Base-by-base conservation (phyloP, 1,284 basidiomycete genomes). In the Rhodotorula sp. region DNA sequence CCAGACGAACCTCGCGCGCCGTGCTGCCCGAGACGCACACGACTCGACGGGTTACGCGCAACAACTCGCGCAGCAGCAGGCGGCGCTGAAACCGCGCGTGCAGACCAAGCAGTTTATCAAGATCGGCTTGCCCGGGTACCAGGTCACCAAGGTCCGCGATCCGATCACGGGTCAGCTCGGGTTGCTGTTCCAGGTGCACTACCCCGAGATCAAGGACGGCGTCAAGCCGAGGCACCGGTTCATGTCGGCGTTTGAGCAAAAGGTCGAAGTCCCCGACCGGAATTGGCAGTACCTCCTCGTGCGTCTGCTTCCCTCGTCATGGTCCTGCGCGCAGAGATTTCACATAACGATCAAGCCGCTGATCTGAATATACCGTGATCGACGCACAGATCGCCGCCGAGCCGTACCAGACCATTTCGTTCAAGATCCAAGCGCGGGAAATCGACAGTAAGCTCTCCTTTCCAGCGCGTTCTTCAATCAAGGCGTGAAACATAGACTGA, bases 181-280 rank as follows among this genome's bases (percentile, higher is more conserved):
- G 7, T 89, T 99, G 86, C 89, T 98, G 85, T 97, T 99, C 68
- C 95, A 98, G 78, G 89, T 99, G 2, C 92, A 95, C 80, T 85
- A 98, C 59, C 97, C 95, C 4, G 92, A 98, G 83, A 92, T 97
- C 78, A 81, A 82, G 81, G 83, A 87, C 5, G 93, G 86, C 28
- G 90, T 97, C 60, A 83, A 88, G 59, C 97, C 97, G 48, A 84
- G 93, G 71, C 85, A 94, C 76, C 86, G 97, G 64, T 97, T 98
- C 83, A 99, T 99, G 97, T 93, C 91, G 78, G 91, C 92, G 70
- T 99, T 95, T 87, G 97, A 99, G 83, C 97, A 99, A 84, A 92
- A 93, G 80, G 85, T 91, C 77, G 97, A 99, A 81, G 88, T 90
- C 28, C 93, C 94, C 2, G 97, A 98, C 84, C 89, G 95, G 80